Conservation (phyloP, 2,329 filamentous ascomycete genomes). For the Mycogone perniciosa region DNA sequence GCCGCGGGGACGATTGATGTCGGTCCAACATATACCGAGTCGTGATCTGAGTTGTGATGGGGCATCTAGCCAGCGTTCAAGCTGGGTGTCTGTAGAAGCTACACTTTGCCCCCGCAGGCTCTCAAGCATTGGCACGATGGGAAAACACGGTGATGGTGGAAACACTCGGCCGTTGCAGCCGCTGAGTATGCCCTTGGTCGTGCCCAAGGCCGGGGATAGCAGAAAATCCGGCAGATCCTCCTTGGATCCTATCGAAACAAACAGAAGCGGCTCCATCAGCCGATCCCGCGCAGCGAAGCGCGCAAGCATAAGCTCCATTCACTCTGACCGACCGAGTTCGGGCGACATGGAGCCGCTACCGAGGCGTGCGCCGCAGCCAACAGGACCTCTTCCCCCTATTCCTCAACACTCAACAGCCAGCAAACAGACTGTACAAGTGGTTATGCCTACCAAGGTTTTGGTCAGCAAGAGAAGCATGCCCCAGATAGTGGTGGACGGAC, state of each 20-base stretch:
- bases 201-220: background rate
- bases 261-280: constrained; percentile 9
- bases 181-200: background rate
- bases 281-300: constrained; percentile 20
- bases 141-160: constrained; percentile 11
- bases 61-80: constrained; percentile 20
- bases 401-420: constrained; percentile 21
- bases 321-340: constrained; percentile 21
- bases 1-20: constrained; percentile 4
- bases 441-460: constrained; percentile 17
- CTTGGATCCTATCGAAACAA: background rate
- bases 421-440: constrained; percentile 16
- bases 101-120: constrained; percentile 23
- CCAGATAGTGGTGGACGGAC: constrained; percentile 41
- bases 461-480: constrained; percentile 44
- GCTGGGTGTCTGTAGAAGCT: constrained; percentile 13
- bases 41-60: background rate
- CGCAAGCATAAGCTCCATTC: constrained; percentile 23
- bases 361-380: constrained; percentile 24
- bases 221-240: constrained; percentile 7
- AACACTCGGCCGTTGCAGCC: background rate
- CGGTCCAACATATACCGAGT: background rate
- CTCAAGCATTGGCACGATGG: constrained; percentile 27
- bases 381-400: constrained; percentile 26
- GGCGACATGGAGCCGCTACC: constrained; percentile 21